Evolutionary conservation across 805 yeast genomes (phyloP).

Genomic region (Saccharomycopsis selenospora): DNA sequence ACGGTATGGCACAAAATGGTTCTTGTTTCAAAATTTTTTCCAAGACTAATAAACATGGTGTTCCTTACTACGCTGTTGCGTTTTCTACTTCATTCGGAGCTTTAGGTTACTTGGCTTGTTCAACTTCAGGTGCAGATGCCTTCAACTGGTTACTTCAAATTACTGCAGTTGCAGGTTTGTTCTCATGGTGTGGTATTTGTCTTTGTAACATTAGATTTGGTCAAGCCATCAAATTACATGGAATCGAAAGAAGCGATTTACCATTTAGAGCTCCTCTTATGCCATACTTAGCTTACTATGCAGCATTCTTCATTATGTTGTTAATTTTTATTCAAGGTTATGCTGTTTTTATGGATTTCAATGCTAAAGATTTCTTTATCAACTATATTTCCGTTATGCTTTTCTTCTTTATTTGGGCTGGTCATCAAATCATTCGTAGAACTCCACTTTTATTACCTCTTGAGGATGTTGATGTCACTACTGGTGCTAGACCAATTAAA

Average conservation of each 20-base stretch:
- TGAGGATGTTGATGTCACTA: conserved; percentile 62
- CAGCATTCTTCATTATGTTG: conserved; percentile 44
- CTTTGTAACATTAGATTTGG: conserved; percentile 64
- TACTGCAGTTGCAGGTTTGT: conserved; percentile 70
- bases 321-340: conserved; percentile 71
- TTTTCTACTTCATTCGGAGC: conserved; percentile 56
- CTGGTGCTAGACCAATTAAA: conserved; percentile 60
- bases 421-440: conserved; percentile 47
- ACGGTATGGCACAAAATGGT: conserved; percentile 44
- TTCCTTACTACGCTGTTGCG: conserved; percentile 50
- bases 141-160: conserved; percentile 70
- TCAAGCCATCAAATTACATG: conserved; percentile 53
- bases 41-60: conserved; percentile 59
- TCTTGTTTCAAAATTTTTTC: conserved; percentile 48
- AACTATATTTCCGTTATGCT: conserved; percentile 64
- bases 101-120: conserved; percentile 51
- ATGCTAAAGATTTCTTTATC: conserved; percentile 54
- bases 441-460: conserved; percentile 39
- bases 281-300: conserved; percentile 63
- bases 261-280: conserved; percentile 70
- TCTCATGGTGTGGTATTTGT: conserved; percentile 64
- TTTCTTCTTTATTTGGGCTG: conserved; percentile 47
- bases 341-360: conserved; percentile 47
- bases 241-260: conserved; percentile 57
- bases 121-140: conserved; percentile 42